Evolutionary conservation across 768 basidiomycete genomes (phyloP).

Genomic region (Dacryopinax primogenitus): DNA sequence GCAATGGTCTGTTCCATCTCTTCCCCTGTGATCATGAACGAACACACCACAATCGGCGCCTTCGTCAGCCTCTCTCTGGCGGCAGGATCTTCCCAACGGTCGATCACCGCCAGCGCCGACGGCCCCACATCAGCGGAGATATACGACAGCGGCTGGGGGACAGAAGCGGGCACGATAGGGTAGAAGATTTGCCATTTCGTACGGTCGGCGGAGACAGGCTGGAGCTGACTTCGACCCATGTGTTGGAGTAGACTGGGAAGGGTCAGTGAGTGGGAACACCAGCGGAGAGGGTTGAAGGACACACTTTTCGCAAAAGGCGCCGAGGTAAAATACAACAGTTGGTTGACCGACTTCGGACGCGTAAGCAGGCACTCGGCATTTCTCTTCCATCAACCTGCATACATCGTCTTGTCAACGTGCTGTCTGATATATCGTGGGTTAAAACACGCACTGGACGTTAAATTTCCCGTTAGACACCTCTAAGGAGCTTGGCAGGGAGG

Average conservation of each 20-base stretch:
- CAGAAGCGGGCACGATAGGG: not conserved
- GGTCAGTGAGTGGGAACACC: not conserved
- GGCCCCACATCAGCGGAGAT: not conserved
- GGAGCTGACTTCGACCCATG: not conserved
- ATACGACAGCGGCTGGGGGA: not conserved
- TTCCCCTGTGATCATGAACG: not conserved
- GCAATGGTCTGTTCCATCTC: slow-evolving; percentile 8
- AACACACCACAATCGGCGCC: not conserved
- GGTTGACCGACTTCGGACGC: not conserved
- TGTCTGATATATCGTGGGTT: too few relatives aligned
- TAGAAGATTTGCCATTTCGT: not conserved
- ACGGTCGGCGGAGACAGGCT: not conserved
- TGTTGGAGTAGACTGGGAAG: not conserved
- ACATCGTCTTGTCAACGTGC: too few relatives aligned
- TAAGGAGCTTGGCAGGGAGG: not conserved
- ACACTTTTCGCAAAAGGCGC: not conserved
- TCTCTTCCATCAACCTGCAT: not conserved
- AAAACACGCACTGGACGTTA: too few relatives aligned
- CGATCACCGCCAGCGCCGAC: not conserved
- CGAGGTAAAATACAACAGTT: not conserved
- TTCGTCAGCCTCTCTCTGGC: not conserved
- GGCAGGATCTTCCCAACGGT: not conserved
- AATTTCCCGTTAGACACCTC: not conserved
- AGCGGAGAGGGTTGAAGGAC: not conserved
- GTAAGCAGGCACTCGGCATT: not conserved